phyloP scores from a whole-genome alignment of 2,329 filamentous ascomycete species.

The Curvularia verruculosa region DNA sequence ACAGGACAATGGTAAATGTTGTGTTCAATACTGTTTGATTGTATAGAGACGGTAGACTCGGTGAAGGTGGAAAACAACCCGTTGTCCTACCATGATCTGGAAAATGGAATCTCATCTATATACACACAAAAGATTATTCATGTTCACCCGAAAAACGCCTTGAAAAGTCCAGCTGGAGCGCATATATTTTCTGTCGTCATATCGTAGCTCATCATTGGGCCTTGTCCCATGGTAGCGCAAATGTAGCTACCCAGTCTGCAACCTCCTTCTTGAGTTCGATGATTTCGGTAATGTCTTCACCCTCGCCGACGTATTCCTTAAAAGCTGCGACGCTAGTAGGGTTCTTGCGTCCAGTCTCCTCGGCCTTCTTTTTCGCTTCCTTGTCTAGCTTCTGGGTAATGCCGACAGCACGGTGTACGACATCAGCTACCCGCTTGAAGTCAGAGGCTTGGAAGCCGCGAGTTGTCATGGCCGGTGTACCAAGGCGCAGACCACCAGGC shows the following conservation, averaged over 20 bases:
- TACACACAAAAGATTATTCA: conserved; percentile 16
- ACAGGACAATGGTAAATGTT: background rate
- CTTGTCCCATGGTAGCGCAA: conserved; percentile 50
- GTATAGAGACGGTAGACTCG: conserved; percentile 1
- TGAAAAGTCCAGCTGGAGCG: conserved; percentile 13
- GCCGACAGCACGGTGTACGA: conserved; percentile 50
- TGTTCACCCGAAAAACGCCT: conserved; percentile 28
- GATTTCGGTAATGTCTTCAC: conserved; percentile 51
- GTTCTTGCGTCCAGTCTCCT: conserved; percentile 47
- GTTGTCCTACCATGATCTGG: conserved; percentile 6
- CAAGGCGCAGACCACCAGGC: conserved; percentile 92
- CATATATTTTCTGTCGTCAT: conserved; percentile 14
- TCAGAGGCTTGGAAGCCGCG: conserved; percentile 91
- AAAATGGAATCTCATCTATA: conserved; percentile 21
- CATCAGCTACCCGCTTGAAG: conserved; percentile 71
- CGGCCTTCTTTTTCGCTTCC: conserved; percentile 47
- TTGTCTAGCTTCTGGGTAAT: conserved; percentile 52
- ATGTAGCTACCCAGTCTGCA: conserved; percentile 52
- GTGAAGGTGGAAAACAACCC: conserved; percentile 9
- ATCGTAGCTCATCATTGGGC: conserved; percentile 21
- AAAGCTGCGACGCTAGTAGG: conserved; percentile 49
- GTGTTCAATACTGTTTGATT: conserved; percentile 3
- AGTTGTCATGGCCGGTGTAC: conserved; percentile 95
- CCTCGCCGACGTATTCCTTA: conserved; percentile 51
- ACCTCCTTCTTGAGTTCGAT: conserved; percentile 50